Conservation (phyloP, 305 asterid genomes). For the Fraxinus dipetala region DNA sequence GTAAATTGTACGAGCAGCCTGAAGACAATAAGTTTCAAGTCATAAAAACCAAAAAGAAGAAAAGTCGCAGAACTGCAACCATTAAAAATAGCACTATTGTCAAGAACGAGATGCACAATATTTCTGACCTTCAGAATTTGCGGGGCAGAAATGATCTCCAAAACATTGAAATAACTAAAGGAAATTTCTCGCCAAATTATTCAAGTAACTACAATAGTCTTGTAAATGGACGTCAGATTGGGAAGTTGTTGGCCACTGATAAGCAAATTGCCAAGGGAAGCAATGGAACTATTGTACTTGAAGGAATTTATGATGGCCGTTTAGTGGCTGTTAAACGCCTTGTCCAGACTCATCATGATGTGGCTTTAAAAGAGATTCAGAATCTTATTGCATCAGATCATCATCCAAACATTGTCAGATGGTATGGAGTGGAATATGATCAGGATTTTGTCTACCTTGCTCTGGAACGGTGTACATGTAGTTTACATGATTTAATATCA, state of each 20-base stretch:
- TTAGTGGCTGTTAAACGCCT: slow-evolving; percentile 87
- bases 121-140: slow-evolving; percentile 17
- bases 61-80: slow-evolving; percentile 49
- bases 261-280: slow-evolving; percentile 86
- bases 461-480: slow-evolving; percentile 74
- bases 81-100: slow-evolving; percentile 31
- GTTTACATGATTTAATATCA: slow-evolving; percentile 59
- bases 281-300: slow-evolving; percentile 84
- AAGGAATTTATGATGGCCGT: slow-evolving; percentile 80
- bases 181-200: slow-evolving; percentile 26
- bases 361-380: slow-evolving; percentile 83
- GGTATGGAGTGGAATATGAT: slow-evolving; percentile 85
- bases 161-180: slow-evolving; percentile 22
- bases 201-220: slow-evolving; percentile 20
- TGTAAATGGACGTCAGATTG: slow-evolving; percentile 57
- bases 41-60: slow-evolving; percentile 52
- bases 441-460: slow-evolving; percentile 74
- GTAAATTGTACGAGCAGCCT: slow-evolving; percentile 25
- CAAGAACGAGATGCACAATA: slow-evolving; percentile 29
- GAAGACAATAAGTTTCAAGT: slow-evolving; percentile 40
- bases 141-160: slow-evolving; percentile 24
- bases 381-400: slow-evolving; percentile 89
- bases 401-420: slow-evolving; percentile 81
- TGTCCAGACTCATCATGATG: slow-evolving; percentile 73
- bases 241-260: slow-evolving; percentile 54